A percentile compares a stretch with the other conserved stretches of the same genome.
Evolutionary conservation across 176 grass and related monocot species (phyloP).

Genomic region (Hsuehochloa calcarea): DNA sequence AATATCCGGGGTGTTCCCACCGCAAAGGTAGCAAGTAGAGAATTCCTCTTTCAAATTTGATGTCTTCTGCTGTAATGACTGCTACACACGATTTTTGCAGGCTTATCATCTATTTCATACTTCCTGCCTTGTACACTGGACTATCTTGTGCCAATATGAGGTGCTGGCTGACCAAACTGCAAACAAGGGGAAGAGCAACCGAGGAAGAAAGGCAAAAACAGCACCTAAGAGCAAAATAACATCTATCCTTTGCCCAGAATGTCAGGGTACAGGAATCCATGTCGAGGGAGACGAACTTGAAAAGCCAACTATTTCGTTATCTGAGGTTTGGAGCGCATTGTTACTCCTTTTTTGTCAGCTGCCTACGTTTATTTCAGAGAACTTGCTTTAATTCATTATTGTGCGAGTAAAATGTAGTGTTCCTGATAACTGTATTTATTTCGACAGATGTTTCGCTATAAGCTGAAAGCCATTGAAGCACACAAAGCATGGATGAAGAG

Average conservation of each 20-base stretch:
- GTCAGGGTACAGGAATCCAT: conserved; percentile 82
- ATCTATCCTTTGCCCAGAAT: conserved; percentile 86
- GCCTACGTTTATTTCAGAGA: not conserved
- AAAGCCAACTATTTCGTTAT: conserved; percentile 78
- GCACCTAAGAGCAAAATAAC: conserved; percentile 54
- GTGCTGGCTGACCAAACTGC: conserved; percentile 52
- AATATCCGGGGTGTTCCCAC: not conserved
- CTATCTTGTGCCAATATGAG: conserved; percentile 84
- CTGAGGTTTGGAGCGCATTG: conserved; percentile 54
- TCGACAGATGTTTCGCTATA: conserved; percentile 85
- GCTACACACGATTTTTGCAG: conserved; percentile 19
- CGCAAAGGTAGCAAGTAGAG: not conserved
- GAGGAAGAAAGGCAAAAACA: conserved; percentile 80
- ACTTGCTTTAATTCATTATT: not conserved
- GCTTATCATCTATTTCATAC: conserved; percentile 54
- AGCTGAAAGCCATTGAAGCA: conserved; percentile 90
- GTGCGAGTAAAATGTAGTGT: not conserved
- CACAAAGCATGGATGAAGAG: conserved; percentile 98
- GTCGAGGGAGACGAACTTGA: conserved; percentile 78
- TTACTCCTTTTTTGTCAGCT: not conserved
- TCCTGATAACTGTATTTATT: conserved; percentile 14
- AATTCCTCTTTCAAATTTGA: not conserved
- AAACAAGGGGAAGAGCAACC: conserved; percentile 60
- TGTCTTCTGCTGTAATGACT: not conserved
- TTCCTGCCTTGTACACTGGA: conserved; percentile 95